Base-by-base conservation (phyloP, 192 early-diverging fungal species). In the Entomortierella beljakovae region DNA sequence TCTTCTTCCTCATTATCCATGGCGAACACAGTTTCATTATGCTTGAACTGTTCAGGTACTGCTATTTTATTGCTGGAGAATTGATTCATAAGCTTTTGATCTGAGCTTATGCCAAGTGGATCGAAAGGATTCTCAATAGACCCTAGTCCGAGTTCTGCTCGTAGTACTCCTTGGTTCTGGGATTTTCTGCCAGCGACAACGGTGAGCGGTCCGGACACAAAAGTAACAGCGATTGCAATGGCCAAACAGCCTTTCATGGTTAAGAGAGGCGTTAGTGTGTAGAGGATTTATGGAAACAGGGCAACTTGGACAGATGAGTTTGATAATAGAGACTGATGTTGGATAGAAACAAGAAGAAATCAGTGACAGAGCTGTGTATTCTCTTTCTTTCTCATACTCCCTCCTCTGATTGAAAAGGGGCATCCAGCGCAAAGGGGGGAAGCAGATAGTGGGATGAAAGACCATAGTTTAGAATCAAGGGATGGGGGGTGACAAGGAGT, bases 161-260 rank as follows among this genome's bases (percentile, higher is more conserved):
- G 51, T 42, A 71, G 43, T 9, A 31, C 25, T 26, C 32, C 22
- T 28, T 67, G 52, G 25, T 52, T 37, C 32, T 37, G 37, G 10
- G 38, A 29, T 3, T 43, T 57, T 25, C 25, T 43, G 34, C 15
- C 6, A n/a, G 35, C 59, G 1, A 22, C 22, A 8, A 50, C 34
- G 15, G 34, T n/a, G 20, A 38, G 37, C 22, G 61, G 18, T 51
- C 35, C 33, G 26, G 51, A 29, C 10, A 32, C 58, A 33, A 61
- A 26, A 42, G 49, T 20, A 16, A 70, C 23, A 3, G 68, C 46
- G 2, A 61, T 6, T 4, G 55, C 22, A 5, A 70, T 26, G 10
- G 35, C 46, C 46, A 70, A 22, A 43, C 26, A 34, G 22, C 23
- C 42, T 38, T 57, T 67, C 65, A 67, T 67, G 1, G 15, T 65